Percentiles rank a stretch among this genome's conserved stretches.
These are phyloP conservation scores for Cercospora canescens DNA, from an alignment of 2,329 filamentous ascomycete species.

Conservation along the genomic window DNA sequence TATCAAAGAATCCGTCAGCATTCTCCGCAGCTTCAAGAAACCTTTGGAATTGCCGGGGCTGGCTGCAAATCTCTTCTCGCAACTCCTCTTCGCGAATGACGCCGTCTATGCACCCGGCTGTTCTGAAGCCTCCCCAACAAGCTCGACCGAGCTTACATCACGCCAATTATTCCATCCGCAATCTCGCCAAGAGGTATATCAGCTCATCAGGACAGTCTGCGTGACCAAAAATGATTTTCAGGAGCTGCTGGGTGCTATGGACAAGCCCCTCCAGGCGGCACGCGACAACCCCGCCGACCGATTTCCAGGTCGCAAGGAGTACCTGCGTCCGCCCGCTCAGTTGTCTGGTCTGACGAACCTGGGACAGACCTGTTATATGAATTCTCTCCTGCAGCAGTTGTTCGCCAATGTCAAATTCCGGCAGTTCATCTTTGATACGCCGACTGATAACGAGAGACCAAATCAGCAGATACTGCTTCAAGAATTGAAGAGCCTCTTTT, in stretches of 20 bases:
- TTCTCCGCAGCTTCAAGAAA: slow-evolving; percentile 34
- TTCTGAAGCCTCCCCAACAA: neutral
- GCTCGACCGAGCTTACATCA: neutral
- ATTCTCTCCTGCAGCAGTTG: slow-evolving; percentile 88
- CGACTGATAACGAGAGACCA: slow-evolving; percentile 47
- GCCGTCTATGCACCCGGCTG: neutral
- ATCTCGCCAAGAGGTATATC: slow-evolving; percentile 25
- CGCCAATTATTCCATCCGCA: slow-evolving; percentile 7
- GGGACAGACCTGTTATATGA: slow-evolving; percentile 96
- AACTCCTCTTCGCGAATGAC: slow-evolving; percentile 30
- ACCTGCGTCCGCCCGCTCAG: slow-evolving; percentile 39
- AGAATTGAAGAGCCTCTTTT: slow-evolving; percentile 80
- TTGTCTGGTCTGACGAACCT: slow-evolving; percentile 74
- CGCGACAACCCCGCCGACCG: slow-evolving; percentile 5
- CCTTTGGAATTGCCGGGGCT: slow-evolving; percentile 28
- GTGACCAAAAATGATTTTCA: slow-evolving; percentile 20
- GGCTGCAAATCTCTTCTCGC: slow-evolving; percentile 25
- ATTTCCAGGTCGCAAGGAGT: slow-evolving; percentile 38
- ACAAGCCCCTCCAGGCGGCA: slow-evolving; percentile 13
- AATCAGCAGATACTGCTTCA: slow-evolving; percentile 68
- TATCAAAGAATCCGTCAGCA: slow-evolving; percentile 36
- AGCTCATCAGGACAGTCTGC: slow-evolving; percentile 27
- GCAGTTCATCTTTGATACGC: slow-evolving; percentile 68
- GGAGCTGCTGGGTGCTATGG: slow-evolving; percentile 15
- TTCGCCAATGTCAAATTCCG: slow-evolving; percentile 95